phyloP scores from a whole-genome alignment of 176 grass and related monocot genomes.

The Raddia guianensis region DNA sequence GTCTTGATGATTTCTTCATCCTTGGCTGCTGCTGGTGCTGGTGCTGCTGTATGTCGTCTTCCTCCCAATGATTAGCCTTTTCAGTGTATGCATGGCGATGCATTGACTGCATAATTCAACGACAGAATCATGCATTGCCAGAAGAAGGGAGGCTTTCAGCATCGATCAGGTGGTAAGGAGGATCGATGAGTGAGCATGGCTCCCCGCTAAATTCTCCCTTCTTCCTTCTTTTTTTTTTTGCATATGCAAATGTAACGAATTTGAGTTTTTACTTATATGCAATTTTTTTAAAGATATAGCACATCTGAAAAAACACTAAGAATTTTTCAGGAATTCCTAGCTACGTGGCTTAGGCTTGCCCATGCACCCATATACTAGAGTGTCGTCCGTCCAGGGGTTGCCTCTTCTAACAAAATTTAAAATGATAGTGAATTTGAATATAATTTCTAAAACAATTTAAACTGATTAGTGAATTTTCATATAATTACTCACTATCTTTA shows the following conservation, averaged over 20 bases:
- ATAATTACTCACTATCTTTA: too few relatives aligned
- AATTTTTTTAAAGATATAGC: too few relatives aligned
- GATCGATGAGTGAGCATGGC: background rate
- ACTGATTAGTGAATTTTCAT: too few relatives aligned
- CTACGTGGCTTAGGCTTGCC: too few relatives aligned
- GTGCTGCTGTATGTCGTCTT: background rate
- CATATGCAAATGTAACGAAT: background rate
- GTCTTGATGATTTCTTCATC: background rate
- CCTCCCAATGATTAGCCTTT: background rate
- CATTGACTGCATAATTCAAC: background rate
- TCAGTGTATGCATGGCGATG: background rate
- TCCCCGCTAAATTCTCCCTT: background rate
- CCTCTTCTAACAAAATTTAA: too few relatives aligned
- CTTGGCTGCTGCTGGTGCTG: background rate
- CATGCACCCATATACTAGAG: too few relatives aligned
- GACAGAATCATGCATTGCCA: slow-evolving; percentile 18
- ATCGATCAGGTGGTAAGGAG: background rate
- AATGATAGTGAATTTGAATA: too few relatives aligned
- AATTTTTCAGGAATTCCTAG: too few relatives aligned
- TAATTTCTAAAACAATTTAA: too few relatives aligned
- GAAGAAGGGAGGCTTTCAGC: background rate
- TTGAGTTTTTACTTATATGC: too few relatives aligned
- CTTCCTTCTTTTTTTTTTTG: background rate
- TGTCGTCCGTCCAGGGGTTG: too few relatives aligned
- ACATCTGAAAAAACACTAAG: too few relatives aligned